These are phyloP conservation scores for Irpex sp. DNA, from an alignment of 1,284 basidiomycete genomes.

Conservation along the genomic window DNA sequence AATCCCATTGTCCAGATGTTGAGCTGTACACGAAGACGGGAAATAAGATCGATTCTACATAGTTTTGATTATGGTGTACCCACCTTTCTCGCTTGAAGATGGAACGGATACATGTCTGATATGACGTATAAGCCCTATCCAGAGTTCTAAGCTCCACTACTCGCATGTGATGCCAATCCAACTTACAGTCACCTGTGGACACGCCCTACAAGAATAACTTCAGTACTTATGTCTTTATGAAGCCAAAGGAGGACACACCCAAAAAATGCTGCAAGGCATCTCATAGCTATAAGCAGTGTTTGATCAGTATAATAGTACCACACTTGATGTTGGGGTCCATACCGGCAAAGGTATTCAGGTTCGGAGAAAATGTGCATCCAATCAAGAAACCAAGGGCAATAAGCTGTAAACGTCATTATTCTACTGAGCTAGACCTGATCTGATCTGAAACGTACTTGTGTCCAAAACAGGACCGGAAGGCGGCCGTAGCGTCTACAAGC, in stretches of 20 bases:
- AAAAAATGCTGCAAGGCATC: constrained; percentile 61
- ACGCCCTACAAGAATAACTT: constrained; percentile 37
- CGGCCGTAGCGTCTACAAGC: constrained; percentile 56
- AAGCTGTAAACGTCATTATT: too few species aligned
- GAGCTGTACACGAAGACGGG: constrained; percentile 32
- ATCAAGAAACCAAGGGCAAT: constrained; percentile 46
- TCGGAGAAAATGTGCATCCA: constrained; percentile 52
- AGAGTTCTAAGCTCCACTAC: background rate
- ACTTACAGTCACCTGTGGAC: constrained; percentile 65
- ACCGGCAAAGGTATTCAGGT: constrained; percentile 51
- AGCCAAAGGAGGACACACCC: constrained; percentile 37
- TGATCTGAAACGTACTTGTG: constrained; percentile 36
- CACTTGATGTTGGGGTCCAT: background rate
- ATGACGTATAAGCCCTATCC: constrained; percentile 61
- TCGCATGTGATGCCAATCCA: background rate
- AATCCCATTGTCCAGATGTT: constrained; percentile 75
- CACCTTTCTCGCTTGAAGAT: constrained; percentile 70
- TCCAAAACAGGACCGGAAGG: constrained; percentile 62
- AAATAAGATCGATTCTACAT: background rate
- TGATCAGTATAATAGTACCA: background rate
- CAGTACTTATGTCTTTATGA: background rate
- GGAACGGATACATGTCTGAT: constrained; percentile 72
- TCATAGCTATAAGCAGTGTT: constrained; percentile 39
- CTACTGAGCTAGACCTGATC: too few species aligned
- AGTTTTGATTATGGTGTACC: background rate